Percentiles rank a stretch among this genome's conserved stretches.
Conservation (phyloP, 106 monocot genomes). For the Acorus gramineus region DNA sequence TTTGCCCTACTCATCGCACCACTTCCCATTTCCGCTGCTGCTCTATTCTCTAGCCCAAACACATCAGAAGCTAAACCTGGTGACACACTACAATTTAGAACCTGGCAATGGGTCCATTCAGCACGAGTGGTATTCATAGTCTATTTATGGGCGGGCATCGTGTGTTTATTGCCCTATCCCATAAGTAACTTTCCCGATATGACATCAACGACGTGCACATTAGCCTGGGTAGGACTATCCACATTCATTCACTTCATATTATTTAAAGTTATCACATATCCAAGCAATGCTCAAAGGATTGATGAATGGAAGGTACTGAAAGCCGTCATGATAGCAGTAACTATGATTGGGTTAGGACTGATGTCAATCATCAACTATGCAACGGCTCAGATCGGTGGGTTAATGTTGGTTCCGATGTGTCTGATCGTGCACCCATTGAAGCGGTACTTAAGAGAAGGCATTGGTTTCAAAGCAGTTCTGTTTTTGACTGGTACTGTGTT, state of each 20-base stretch:
- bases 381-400: conserved; percentile 75
- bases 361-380: conserved; percentile 94
- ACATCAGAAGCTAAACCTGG: neutral
- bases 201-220: conserved; percentile 15
- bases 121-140: conserved; percentile 45
- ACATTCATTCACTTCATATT: conserved; percentile 19
- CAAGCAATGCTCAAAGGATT: neutral
- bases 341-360: conserved; percentile 48
- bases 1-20: conserved; percentile 76
- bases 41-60: conserved; percentile 32
- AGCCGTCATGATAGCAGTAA: conserved; percentile 43
- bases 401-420: conserved; percentile 67
- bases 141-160: conserved; percentile 57
- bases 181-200: conserved; percentile 33
- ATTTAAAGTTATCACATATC: neutral
- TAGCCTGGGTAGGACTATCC: conserved; percentile 50
- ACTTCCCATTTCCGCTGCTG: conserved; percentile 70
- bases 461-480: neutral
- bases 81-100: conserved; percentile 3
- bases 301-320: conserved; percentile 58
- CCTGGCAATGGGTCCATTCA: conserved; percentile 77
- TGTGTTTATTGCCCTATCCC: conserved; percentile 47
- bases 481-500: conserved; percentile 17
- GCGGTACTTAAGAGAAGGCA: neutral
- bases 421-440: conserved; percentile 51